Evolutionary conservation across 768 basidiomycete species (phyloP).

Genomic region (Boletales sp.): DNA sequence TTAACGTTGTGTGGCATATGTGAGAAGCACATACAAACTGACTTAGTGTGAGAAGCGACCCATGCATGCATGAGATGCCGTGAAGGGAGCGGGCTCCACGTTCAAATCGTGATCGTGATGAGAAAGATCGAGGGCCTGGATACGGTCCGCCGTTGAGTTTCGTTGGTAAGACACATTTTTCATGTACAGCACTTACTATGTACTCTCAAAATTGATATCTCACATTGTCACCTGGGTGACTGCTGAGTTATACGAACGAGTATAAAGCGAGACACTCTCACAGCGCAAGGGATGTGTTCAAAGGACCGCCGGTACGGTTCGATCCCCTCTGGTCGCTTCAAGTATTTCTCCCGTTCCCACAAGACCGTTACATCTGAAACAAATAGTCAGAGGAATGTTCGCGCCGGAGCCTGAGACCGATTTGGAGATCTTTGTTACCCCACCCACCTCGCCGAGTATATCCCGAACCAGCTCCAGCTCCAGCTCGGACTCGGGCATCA

Average conservation of each 20-base stretch:
- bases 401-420: conserved; percentile 29
- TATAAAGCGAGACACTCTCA: conserved; percentile 21
- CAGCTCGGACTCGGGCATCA: conserved; percentile 9
- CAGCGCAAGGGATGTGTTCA: background rate
- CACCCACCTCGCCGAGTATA: conserved; percentile 38
- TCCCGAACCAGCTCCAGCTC: conserved; percentile 18
- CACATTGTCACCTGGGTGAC: conserved; percentile 26
- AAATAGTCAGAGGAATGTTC: conserved; percentile 24
- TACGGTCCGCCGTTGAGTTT: conserved; percentile 9
- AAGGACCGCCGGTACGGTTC: conserved; percentile 4
- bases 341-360: conserved; percentile 10
- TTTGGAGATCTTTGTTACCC: conserved; percentile 39
- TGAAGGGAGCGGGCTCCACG: conserved; percentile 4
- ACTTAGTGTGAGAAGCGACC: conserved; percentile 21
- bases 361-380: conserved; percentile 3
- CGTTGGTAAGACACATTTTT: conserved; percentile 10
- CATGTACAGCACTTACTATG: conserved; percentile 10
- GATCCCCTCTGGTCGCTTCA: conserved; percentile 3
- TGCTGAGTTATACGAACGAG: conserved; percentile 8
- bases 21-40: conserved; percentile 16
- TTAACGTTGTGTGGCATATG: conserved; percentile 7
- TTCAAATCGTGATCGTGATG: conserved; percentile 20
- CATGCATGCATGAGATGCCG: conserved; percentile 1
- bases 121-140: conserved; percentile 16
- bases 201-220: conserved; percentile 3